phyloP scores from a whole-genome alignment of 139 green algal genomes.

The Trebouxia sp. region DNA sequence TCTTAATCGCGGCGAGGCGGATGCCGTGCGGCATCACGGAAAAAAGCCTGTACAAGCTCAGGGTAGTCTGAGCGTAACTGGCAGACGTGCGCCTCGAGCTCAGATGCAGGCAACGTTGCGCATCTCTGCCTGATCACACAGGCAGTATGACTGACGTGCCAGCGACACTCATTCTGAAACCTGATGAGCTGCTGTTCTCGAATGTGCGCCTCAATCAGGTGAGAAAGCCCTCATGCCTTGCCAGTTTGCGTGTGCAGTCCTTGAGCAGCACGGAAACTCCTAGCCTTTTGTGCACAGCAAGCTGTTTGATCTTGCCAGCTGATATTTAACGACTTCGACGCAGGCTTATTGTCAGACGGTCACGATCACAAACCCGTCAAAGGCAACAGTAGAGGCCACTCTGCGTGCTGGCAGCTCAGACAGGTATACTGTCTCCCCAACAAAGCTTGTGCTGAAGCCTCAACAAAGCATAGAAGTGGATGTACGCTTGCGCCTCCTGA shows the following conservation, averaged over 20 bases:
- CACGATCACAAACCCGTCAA: slow-evolving; percentile 62
- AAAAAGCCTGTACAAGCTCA: too few species aligned
- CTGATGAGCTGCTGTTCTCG: slow-evolving; percentile 45
- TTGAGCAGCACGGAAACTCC: neutral
- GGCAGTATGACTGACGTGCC: neutral
- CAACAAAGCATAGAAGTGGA: slow-evolving; percentile 43
- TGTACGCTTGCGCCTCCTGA: slow-evolving; percentile 59
- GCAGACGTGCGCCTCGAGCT: too few species aligned
- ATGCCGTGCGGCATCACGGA: too few species aligned
- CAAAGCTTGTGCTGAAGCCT: slow-evolving; percentile 48
- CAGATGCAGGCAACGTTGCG: neutral
- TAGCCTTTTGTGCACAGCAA: neutral
- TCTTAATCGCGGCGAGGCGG: too few species aligned
- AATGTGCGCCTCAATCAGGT: slow-evolving; percentile 46
- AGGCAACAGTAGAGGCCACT: slow-evolving; percentile 55
- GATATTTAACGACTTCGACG: neutral
- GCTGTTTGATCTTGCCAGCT: neutral
- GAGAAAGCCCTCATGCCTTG: neutral
- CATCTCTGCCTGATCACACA: neutral
- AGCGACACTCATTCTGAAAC: slow-evolving; percentile 27
- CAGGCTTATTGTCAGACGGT: slow-evolving; percentile 65
- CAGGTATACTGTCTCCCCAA: slow-evolving; percentile 61
- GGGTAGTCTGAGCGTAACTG: too few species aligned
- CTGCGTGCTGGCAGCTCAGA: slow-evolving; percentile 67
- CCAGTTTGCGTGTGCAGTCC: neutral